Evolutionary conservation across 208 protist genomes (phyloP), one percentile per base, ranked within the genome.

Genomic region (Novymonas esmeraldas): DNA sequence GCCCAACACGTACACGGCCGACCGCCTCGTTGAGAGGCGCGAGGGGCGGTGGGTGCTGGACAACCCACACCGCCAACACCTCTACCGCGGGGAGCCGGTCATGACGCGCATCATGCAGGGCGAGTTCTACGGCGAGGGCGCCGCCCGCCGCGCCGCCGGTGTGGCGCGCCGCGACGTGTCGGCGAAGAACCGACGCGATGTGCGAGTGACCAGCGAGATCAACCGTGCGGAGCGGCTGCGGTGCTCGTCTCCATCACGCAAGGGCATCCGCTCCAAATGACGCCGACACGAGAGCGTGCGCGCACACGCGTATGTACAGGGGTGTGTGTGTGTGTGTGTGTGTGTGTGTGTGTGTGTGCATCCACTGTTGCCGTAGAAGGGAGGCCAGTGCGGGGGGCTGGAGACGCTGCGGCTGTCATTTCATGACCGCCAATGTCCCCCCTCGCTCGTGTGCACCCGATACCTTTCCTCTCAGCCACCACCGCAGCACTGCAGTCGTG

Each of bases 71-170:
- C 81, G 77, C 1, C 89, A 95, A 50, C 80, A 90, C 63, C 71
- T 95, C 0, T 76, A 79, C 41, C 63, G 59, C n/a, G 84, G 80
- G 9, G 76, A 84, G 72, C 89, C 89, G 5, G 69, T 87, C n/a
- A 91, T 95, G 87, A 89, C 78, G 45, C 57, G 76, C 14, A 70
- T 95, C 13, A 87, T 95, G 84, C 84, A 61, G 0, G 89, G 89
- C 13, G 86, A 95, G 61, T 95, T 84, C 67, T 92, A 92, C 64
- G 60, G 52, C 2, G 51, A 45, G 13, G 45, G 60, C 0, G 65
- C 55, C 14, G 52, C 66, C 44, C 18, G 54, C 29, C 39, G 34
- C 6, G 58, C 46, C 18, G 61, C 49, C 22, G 60, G 70, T 34
- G 31, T 39, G 58, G 52, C 51, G 22, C 51, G 55, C 6, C 26